Conservation (phyloP, 2,329 filamentous ascomycete species). For the Juglanconis oblonga region DNA sequence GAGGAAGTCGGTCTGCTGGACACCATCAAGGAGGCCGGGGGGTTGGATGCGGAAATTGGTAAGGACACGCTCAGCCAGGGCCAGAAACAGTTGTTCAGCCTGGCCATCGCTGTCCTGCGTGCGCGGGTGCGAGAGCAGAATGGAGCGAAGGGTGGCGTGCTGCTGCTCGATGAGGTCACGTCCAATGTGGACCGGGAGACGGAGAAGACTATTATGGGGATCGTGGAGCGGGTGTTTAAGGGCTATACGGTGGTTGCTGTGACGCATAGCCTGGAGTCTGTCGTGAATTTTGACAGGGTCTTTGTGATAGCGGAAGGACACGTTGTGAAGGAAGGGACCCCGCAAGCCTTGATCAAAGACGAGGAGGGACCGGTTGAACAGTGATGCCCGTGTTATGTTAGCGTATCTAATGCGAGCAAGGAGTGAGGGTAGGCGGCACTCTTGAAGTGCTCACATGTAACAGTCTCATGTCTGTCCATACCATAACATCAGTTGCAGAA, state of each 20-base stretch:
- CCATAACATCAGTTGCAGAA: too few relatives aligned
- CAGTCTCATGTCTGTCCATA: too few relatives aligned
- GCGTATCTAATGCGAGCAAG: neutral
- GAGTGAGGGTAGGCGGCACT: too few relatives aligned
- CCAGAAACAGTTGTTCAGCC: conserved; percentile 48
- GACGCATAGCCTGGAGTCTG: conserved; percentile 7
- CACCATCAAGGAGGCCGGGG: conserved; percentile 32
- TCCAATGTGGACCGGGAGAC: conserved; percentile 13
- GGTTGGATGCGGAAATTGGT: conserved; percentile 37
- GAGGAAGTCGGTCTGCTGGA: conserved; percentile 32
- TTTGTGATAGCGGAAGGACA: conserved; percentile 2
- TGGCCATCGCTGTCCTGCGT: conserved; percentile 47
- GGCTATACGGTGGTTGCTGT: conserved; percentile 9
- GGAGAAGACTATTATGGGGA: conserved; percentile 14
- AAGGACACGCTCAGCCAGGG: conserved; percentile 52
- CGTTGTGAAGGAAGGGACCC: conserved; percentile 2
- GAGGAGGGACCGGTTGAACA: neutral
- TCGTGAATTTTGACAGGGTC: conserved; percentile 9
- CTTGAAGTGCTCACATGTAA: too few relatives aligned
- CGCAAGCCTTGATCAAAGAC: neutral
- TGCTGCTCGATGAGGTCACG: conserved; percentile 17
- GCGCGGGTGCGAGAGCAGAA: neutral
- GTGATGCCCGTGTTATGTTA: neutral
- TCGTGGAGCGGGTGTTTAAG: conserved; percentile 18
- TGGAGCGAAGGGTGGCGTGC: neutral